Conservation (phyloP, 108 stramenopile species). For the Chaetoceros tenuissimus region DNA sequence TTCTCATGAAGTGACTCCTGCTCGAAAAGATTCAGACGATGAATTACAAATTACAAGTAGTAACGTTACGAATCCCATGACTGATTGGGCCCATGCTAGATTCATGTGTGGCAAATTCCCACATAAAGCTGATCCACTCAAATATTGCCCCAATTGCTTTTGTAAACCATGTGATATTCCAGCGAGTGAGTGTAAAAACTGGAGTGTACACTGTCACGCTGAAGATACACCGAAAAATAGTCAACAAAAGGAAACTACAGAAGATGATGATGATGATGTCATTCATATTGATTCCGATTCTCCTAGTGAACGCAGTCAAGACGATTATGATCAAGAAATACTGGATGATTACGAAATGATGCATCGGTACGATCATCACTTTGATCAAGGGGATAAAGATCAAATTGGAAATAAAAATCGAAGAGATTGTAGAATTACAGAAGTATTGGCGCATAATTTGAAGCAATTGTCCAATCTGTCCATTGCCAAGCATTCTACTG, state of each 20-base stretch:
- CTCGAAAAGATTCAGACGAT: constrained; percentile 11
- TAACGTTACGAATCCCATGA: constrained; percentile 43
- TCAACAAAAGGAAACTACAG: neutral
- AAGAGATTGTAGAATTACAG: constrained; percentile 32
- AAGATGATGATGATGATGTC: constrained; percentile 5
- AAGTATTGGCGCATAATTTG: constrained; percentile 34
- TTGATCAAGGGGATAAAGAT: neutral
- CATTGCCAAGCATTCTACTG: neutral
- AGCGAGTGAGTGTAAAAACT: constrained; percentile 29
- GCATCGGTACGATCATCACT: constrained; percentile 5
- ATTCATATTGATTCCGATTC: neutral
- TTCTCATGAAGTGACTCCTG: no score
- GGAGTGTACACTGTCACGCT: constrained; percentile 28
- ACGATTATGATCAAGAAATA: neutral
- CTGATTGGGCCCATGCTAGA: constrained; percentile 49
- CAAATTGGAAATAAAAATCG: neutral
- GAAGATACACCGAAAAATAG: neutral
- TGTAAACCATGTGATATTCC: constrained; percentile 51
- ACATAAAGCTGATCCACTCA: constrained; percentile 13
- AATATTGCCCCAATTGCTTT: constrained; percentile 57
- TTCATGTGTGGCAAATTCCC: constrained; percentile 30
- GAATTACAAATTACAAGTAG: constrained; percentile 30
- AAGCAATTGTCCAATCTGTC: constrained; percentile 2
- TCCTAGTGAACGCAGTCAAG: neutral
- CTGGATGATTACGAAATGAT: constrained; percentile 2